Conservation (phyloP, 140 eudicot genomes). For the Oenanthe javanica region DNA sequence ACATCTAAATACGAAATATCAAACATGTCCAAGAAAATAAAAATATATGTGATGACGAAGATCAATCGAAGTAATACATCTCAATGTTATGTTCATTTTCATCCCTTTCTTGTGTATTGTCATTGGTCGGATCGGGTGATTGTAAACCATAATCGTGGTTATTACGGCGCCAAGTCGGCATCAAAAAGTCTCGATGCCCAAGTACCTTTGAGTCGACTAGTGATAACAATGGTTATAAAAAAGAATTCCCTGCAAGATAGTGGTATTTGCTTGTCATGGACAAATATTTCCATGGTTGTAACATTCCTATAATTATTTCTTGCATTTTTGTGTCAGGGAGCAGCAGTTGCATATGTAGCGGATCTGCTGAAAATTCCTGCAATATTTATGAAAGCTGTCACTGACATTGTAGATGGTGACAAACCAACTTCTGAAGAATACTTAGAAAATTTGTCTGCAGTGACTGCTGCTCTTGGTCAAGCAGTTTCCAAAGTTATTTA, state of each 20-base stretch:
- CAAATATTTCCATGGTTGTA: background rate
- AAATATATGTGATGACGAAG: too few relatives aligned
- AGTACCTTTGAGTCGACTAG: too few relatives aligned
- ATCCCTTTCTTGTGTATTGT: too few relatives aligned
- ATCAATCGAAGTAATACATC: too few relatives aligned
- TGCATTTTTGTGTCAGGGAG: conserved; percentile 35
- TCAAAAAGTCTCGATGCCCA: too few relatives aligned
- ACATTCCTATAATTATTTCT: background rate
- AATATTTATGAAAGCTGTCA: conserved; percentile 52
- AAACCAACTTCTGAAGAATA: conserved; percentile 63
- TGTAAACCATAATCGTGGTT: too few relatives aligned
- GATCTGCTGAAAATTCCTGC: conserved; percentile 49
- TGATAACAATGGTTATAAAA: too few relatives aligned
- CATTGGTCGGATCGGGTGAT: too few relatives aligned
- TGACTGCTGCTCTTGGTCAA: conserved; percentile 59
- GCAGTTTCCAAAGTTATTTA: conserved; percentile 58
- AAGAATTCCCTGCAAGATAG: background rate
- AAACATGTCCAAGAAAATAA: too few relatives aligned
- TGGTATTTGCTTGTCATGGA: background rate
- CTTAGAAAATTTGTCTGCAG: conserved; percentile 62
- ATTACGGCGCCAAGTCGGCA: too few relatives aligned
- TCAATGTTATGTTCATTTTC: too few relatives aligned
- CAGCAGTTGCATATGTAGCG: conserved; percentile 60
- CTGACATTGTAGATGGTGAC: conserved; percentile 67
- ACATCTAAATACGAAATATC: too few relatives aligned